These are phyloP conservation scores for Macrophomina tecta DNA, from an alignment of 2,329 filamentous ascomycete genomes.

Conservation along the genomic window DNA sequence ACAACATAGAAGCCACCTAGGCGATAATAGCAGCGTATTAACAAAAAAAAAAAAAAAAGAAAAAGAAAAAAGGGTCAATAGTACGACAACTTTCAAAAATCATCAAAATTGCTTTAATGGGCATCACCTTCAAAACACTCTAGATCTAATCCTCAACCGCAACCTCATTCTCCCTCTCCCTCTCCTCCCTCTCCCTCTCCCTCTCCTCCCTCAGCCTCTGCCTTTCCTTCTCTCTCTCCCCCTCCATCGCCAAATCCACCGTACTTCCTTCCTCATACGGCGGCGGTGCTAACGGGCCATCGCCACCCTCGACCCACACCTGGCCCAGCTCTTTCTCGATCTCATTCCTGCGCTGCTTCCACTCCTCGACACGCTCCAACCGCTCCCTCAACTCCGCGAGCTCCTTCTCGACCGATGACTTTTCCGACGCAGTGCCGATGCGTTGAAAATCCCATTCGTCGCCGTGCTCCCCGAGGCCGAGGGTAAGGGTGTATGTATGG, in stretches of 20 bases:
- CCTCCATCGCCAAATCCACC: conserved; percentile 22
- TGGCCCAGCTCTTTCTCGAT: conserved; percentile 81
- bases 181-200: background rate
- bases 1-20: too few species aligned
- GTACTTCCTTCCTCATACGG: conserved; percentile 34
- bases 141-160: conserved; percentile 1
- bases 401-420: conserved; percentile 91
- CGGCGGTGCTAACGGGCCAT: conserved; percentile 45
- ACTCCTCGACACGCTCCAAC: conserved; percentile 79
- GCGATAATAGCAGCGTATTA: too few species aligned
- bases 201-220: background rate
- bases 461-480: conserved; percentile 81
- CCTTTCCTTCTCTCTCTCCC: conserved; percentile 22
- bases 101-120: background rate
- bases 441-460: conserved; percentile 91
- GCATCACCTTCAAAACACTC: too few species aligned
- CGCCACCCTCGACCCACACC: conserved; percentile 62
- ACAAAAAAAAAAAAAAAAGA: too few species aligned
- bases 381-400: conserved; percentile 81
- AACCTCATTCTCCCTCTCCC: conserved; percentile 10
- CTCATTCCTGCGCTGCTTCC: conserved; percentile 77
- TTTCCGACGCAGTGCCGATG: conserved; percentile 92
- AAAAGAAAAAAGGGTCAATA: too few species aligned
- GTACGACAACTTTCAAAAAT: background rate
- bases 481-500: conserved; percentile 86